Conservation (phyloP, 2,329 filamentous ascomycete genomes). For the Ilyonectria sp. region DNA sequence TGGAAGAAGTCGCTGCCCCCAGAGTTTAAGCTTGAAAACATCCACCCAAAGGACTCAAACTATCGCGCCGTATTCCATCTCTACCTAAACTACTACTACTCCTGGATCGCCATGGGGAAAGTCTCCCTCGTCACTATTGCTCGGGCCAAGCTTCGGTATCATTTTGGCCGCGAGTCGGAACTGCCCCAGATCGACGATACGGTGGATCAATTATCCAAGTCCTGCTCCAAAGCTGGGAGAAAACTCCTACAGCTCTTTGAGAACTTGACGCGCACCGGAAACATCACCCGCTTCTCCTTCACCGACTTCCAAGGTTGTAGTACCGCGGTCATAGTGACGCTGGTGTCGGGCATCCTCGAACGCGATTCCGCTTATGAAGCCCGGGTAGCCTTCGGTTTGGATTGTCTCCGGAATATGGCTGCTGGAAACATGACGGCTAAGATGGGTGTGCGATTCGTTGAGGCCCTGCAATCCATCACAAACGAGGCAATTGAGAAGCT, state of each 20-base stretch:
- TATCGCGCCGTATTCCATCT: slow-evolving; percentile 55
- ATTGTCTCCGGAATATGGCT: slow-evolving; percentile 53
- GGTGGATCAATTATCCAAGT: slow-evolving; percentile 39
- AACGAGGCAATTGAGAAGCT: slow-evolving; percentile 42
- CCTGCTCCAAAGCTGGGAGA: slow-evolving; percentile 51
- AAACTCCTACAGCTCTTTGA: slow-evolving; percentile 53
- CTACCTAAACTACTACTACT: slow-evolving; percentile 55
- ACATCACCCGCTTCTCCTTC: slow-evolving; percentile 55
- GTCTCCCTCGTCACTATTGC: slow-evolving; percentile 52
- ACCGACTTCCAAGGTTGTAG: slow-evolving; percentile 58
- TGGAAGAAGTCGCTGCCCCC: slow-evolving; percentile 52
- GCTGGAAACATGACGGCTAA: slow-evolving; percentile 48
- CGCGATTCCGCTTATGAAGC: slow-evolving; percentile 51
- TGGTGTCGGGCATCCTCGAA: slow-evolving; percentile 54
- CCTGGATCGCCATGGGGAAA: slow-evolving; percentile 55
- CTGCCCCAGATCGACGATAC: slow-evolving; percentile 22
- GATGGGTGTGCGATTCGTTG: slow-evolving; percentile 46
- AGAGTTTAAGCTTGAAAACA: slow-evolving; percentile 46
- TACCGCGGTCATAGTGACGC: slow-evolving; percentile 54
- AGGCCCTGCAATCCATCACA: slow-evolving; percentile 41
- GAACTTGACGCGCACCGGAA: slow-evolving; percentile 45
- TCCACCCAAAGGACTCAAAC: slow-evolving; percentile 46
- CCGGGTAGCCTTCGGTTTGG: slow-evolving; percentile 50
- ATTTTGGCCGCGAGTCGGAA: slow-evolving; percentile 27
- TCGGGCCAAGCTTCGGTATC: slow-evolving; percentile 42